A percentile compares a stretch with the other conserved stretches of the same genome.
Evolutionary conservation across 2,329 filamentous ascomycete species (phyloP).

Genomic region (Diaporthe batatas): DNA sequence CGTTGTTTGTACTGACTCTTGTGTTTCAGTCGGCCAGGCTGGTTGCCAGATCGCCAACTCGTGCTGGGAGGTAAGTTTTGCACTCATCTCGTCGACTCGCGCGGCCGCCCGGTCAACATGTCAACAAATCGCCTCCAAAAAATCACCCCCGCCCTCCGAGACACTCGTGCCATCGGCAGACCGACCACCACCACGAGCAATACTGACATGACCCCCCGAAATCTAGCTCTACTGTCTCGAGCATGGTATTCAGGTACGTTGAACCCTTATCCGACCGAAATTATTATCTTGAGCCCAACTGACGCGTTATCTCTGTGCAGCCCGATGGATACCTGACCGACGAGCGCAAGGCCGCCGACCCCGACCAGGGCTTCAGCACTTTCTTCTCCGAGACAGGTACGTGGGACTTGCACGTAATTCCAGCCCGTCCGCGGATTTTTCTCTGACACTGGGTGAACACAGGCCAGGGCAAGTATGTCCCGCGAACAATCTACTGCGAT

Average conservation of each 20-base stretch:
- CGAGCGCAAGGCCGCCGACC: constrained; percentile 93
- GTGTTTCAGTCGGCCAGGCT: constrained; percentile 91
- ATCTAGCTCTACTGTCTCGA: constrained; percentile 98
- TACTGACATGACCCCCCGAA: constrained; percentile 44
- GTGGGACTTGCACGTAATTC: constrained; percentile 40
- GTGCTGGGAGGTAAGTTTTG: constrained; percentile 95
- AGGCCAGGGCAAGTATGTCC: constrained; percentile 99
- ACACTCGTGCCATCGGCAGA: constrained; percentile 36
- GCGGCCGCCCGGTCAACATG: constrained; percentile 39
- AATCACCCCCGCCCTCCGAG: constrained; percentile 2
- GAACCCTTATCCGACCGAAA: constrained; percentile 29
- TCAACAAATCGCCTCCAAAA: constrained; percentile 40
- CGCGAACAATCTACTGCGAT: constrained; percentile 99
- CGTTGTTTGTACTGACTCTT: constrained; percentile 64
- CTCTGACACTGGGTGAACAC: constrained; percentile 35
- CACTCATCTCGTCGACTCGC: constrained; percentile 34
- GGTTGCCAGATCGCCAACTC: constrained; percentile 99
- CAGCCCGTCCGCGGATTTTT: not conserved
- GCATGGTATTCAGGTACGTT: constrained; percentile 96
- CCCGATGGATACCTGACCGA: constrained; percentile 99
- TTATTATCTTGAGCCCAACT: constrained; percentile 45
- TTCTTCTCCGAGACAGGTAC: constrained; percentile 99
- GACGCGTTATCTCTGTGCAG: constrained; percentile 63
- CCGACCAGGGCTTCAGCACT: constrained; percentile 98
- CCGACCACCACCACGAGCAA: constrained; percentile 47